Evolutionary conservation across 2,329 filamentous ascomycete species (phyloP), one percentile per base, ranked within the genome.

Genomic region (Epichloe hybrida): DNA sequence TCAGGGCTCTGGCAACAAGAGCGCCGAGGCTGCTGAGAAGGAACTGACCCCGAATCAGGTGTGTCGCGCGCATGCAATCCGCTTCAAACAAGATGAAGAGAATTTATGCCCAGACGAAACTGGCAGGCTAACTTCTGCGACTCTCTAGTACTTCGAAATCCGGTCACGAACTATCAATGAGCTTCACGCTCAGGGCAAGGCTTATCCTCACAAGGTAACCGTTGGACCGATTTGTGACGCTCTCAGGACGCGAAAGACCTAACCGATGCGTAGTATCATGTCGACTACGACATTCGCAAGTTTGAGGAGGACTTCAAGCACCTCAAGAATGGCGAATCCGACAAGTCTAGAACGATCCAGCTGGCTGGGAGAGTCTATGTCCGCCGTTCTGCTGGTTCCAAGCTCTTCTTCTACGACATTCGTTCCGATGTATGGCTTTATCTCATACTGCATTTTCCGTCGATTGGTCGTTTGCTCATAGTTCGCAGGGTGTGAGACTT

Each of bases 281-380:
- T 88, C 66, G 86, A 84, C 67, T 89, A 88, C 63, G 86, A 93
- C 61, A 75, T 95, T 54, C 76, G 79, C 63, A 80, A 90, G 59
- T 95, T 95, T 67, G 74, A 86, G 60, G 75, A 83, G 60, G 79
- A 94, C 50, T 94, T 86, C 63, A 80, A 80, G 51, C 73, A 83
- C 61, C 80, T 97, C 69, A 88, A 89, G 78, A 94, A 88, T 56
- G 93, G 93, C 61, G 89, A 98, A 69, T 76, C 80, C 56, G 77
- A 81, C 67, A 81, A 85, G 68, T 83, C 89, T 54, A 81, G 83
- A 66, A 75, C 81, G 61, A 77, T 97, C 57, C 77, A 81, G 54
- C 73, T 97, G 42, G 91, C 86, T 54, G 88, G 86, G 42, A 81
- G 93, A 64, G 88, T 98, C 67, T 95, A 93, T 72, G 87, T 86